Percentiles rank a stretch among this genome's conserved stretches.
Conservation (phyloP, 106 monocot species). For the Dioscorea alata region DNA sequence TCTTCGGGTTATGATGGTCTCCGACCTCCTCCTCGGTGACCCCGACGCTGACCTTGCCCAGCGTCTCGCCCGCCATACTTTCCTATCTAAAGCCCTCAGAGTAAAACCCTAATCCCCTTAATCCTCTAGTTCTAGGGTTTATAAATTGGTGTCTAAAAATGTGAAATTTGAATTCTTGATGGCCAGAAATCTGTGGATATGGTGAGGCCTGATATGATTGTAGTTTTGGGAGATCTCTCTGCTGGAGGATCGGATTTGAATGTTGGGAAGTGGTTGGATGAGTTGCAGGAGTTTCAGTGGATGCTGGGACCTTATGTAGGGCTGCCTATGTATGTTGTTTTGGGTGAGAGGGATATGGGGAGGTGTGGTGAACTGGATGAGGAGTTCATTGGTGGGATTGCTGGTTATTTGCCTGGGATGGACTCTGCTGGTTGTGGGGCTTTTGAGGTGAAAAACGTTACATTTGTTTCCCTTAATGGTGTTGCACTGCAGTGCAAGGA, state of each 20-base stretch:
- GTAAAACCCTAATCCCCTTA: not conserved
- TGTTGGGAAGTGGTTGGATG: constrained; percentile 24
- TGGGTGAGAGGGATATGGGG: constrained; percentile 66
- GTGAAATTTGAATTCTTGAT: not conserved
- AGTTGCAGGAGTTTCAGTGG: constrained; percentile 39
- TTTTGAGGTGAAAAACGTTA: constrained; percentile 54
- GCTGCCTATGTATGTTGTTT: constrained; percentile 40
- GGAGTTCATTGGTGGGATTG: constrained; percentile 19
- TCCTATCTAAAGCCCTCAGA: not conserved
- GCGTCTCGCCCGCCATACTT: constrained; percentile 10
- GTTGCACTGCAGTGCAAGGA: constrained; percentile 49
- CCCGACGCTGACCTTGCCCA: not conserved
- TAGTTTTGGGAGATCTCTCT: constrained; percentile 57
- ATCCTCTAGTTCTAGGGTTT: not conserved
- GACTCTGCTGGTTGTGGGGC: constrained; percentile 41
- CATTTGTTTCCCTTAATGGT: constrained; percentile 48
- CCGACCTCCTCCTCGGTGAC: not conserved
- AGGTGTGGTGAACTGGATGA: constrained; percentile 32
- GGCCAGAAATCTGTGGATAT: constrained; percentile 51
- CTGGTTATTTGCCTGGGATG: constrained; percentile 42
- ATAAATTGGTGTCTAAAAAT: not conserved
- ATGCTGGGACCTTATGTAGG: constrained; percentile 40
- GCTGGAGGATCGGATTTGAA: constrained; percentile 25
- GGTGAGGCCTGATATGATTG: constrained; percentile 58
- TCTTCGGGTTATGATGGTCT: not conserved